A percentile compares a stretch with the other conserved stretches of the same genome.
These are phyloP conservation scores for Xylaria sp. DNA, from an alignment of 2,329 filamentous ascomycete species.

Conservation along the genomic window DNA sequence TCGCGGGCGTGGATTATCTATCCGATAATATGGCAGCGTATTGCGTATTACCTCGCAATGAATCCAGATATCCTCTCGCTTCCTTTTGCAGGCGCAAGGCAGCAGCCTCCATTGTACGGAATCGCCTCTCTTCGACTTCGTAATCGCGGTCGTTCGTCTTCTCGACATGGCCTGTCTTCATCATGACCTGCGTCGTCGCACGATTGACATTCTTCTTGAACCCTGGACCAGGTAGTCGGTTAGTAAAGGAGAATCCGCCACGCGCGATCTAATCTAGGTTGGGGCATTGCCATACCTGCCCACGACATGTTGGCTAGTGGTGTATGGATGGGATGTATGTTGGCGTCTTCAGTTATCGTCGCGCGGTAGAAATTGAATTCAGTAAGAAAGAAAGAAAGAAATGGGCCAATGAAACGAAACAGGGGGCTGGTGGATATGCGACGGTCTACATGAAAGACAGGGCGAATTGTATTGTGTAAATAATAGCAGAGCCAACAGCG, in stretches of 20 bases:
- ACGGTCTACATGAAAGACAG: neutral
- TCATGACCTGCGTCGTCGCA: conserved; percentile 99
- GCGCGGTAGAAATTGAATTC: neutral
- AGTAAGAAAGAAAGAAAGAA: neutral
- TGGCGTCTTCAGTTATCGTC: neutral
- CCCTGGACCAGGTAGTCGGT: conserved; percentile 58
- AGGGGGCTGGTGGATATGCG: neutral
- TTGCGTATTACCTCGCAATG: conserved; percentile 75
- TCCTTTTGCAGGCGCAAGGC: conserved; percentile 94
- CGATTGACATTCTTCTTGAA: conserved; percentile 98
- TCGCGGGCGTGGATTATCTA: conserved; percentile 61
- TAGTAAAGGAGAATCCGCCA: conserved; percentile 21
- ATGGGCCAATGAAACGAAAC: neutral
- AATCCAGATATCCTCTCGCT: conserved; percentile 97
- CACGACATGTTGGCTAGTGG: conserved; percentile 70
- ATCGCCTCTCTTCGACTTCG: conserved; percentile 96
- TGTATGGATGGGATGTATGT: conserved; percentile 3
- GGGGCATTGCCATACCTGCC: conserved; percentile 64
- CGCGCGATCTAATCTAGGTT: neutral
- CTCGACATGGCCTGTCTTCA: conserved; percentile 99
- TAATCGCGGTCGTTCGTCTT: conserved; percentile 99
- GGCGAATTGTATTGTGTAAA: neutral
- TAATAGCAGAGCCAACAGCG: neutral
- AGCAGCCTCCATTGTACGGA: conserved; percentile 96
- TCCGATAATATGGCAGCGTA: too few species aligned